These are phyloP conservation scores for Globisporangium nodosum DNA, from an alignment of 352 stramenopile genomes.

Conservation along the genomic window DNA sequence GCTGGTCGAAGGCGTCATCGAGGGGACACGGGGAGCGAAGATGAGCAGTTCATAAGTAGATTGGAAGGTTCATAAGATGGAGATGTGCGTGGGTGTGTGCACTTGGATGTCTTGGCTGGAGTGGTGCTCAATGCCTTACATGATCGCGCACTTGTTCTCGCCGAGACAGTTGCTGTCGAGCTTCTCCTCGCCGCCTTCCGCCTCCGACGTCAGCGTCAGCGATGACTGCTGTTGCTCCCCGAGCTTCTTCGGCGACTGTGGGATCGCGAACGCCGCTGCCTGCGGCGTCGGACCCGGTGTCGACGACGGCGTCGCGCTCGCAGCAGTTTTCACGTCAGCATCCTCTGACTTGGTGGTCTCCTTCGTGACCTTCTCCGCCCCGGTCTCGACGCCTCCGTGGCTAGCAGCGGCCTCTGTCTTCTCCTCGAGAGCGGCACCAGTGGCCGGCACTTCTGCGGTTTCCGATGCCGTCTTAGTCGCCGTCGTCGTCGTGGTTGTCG, in stretches of 20 bases:
- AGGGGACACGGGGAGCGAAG: background rate
- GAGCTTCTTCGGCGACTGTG: conserved; percentile 10
- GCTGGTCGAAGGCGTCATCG: background rate
- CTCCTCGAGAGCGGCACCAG: conserved; percentile 9
- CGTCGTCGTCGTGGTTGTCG: background rate
- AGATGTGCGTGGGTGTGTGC: background rate
- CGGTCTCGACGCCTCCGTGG: background rate
- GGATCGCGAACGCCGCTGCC: background rate
- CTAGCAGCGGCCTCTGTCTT: background rate
- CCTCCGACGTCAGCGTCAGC: conserved; percentile 11
- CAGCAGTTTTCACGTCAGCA: background rate
- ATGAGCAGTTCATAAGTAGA: background rate
- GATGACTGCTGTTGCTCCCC: conserved; percentile 9
- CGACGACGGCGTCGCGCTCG: background rate
- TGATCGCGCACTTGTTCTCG: conserved; percentile 45
- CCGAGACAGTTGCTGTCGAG: conserved; percentile 33
- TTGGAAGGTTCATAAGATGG: background rate
- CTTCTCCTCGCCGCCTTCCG: conserved; percentile 15
- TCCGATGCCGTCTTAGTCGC: background rate
- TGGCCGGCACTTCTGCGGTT: background rate
- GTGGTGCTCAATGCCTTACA: conserved; percentile 22
- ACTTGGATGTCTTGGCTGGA: background rate
- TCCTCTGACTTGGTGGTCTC: background rate
- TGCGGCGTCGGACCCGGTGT: background rate
- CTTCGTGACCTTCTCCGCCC: background rate